These are phyloP conservation scores for Colletotrichum kahawae DNA, from an alignment of 2,329 filamentous ascomycete species.

Conservation along the genomic window DNA sequence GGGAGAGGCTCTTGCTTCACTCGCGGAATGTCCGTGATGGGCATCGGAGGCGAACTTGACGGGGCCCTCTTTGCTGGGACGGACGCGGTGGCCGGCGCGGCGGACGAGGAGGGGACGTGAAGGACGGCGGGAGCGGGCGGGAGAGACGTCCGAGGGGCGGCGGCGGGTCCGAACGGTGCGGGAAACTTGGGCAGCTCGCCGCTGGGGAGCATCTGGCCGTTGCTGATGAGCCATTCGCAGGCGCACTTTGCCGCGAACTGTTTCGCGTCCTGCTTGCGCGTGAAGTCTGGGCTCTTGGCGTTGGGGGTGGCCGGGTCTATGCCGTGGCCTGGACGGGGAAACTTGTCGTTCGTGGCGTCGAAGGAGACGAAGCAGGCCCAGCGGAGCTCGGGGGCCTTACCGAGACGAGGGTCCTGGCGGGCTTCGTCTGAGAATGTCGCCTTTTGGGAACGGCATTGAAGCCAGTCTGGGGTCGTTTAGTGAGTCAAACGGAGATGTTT, in stretches of 20 bases:
- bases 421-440: slow-evolving; percentile 4
- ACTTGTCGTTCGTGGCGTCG: neutral
- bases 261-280: slow-evolving; percentile 47
- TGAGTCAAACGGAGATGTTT: neutral
- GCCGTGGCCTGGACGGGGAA: slow-evolving; percentile 29
- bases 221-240: slow-evolving; percentile 42
- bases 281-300: neutral
- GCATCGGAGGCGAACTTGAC: neutral
- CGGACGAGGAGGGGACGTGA: neutral
- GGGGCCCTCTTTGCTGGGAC: neutral
- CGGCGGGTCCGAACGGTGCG: slow-evolving; percentile 6
- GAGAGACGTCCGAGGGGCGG: neutral
- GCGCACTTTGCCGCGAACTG: slow-evolving; percentile 57
- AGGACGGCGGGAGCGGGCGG: neutral
- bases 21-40: neutral
- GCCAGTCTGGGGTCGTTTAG: neutral
- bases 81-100: neutral
- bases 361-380: slow-evolving; percentile 13
- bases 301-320: slow-evolving; percentile 24
- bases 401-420: slow-evolving; percentile 10
- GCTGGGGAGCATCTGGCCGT: slow-evolving; percentile 31
- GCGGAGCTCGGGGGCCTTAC: slow-evolving; percentile 10
- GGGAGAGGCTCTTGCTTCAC: neutral
- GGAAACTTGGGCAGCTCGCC: slow-evolving; percentile 24
- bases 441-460: slow-evolving; percentile 3